Conservation (phyloP, 192 early-diverging fungal genomes). For the Backusella westeae region DNA sequence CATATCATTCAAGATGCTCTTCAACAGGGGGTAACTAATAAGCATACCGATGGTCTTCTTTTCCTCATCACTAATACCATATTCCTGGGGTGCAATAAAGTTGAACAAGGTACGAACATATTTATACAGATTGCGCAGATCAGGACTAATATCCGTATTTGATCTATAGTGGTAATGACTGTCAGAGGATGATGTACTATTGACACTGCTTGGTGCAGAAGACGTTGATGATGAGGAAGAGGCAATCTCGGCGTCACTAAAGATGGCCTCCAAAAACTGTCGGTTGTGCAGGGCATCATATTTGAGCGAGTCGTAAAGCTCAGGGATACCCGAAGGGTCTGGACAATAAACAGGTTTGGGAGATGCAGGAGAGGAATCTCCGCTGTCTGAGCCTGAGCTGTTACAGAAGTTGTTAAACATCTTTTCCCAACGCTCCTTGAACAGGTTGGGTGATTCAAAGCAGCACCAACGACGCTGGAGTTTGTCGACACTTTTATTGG, state of each 20-base stretch:
- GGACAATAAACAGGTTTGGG: background rate
- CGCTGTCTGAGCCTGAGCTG: constrained; percentile 18
- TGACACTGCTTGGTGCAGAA: background rate
- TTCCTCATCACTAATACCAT: constrained; percentile 82
- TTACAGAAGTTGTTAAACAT: constrained; percentile 83
- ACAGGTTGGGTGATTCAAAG: constrained; percentile 77
- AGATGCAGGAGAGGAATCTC: background rate
- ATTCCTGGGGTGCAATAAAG: constrained; percentile 91
- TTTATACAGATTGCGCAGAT: constrained; percentile 69
- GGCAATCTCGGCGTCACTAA: constrained; percentile 38
- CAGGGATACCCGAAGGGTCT: constrained; percentile 86
- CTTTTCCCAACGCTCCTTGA: constrained; percentile 96
- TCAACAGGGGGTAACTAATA: constrained; percentile 72
- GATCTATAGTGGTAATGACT: background rate
- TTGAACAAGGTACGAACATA: constrained; percentile 88
- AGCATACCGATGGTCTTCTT: constrained; percentile 84
- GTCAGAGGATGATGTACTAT: background rate
- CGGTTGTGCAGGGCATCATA: constrained; percentile 98
- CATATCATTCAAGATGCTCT: constrained; percentile 78
- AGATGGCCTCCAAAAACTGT: constrained; percentile 74
- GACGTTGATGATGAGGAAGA: background rate
- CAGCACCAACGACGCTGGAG: constrained; percentile 90
- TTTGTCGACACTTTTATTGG: constrained; percentile 44
- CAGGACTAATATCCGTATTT: background rate
- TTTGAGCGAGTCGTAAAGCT: constrained; percentile 95